Base-by-base conservation (phyloP, 352 stramenopile genomes). In the Pythium insidiosum region DNA sequence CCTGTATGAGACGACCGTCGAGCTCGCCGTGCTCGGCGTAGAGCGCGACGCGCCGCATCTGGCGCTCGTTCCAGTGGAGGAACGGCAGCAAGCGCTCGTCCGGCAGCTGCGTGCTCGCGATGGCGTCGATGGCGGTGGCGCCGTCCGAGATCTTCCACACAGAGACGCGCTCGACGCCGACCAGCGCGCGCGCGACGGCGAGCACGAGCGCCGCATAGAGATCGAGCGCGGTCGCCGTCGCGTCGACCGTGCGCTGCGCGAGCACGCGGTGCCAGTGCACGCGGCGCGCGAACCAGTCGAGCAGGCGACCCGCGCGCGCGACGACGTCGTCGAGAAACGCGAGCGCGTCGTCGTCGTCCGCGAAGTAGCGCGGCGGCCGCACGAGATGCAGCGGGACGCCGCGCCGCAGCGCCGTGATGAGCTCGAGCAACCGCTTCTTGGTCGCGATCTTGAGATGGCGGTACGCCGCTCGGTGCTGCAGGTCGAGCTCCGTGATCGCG, bases 31-130 rank as follows among this genome's bases (percentile, higher is more conserved):
- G 51, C 46, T 84, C 74, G 23, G 68, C 78, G 43, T 76, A 83
- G 2, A 92, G 39, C 9, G 55, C 38, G 4, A 89, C 43, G n/a
- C 74, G 71, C 31, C 73, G 84, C 16, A 88, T 77, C 22, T 76
- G 66, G 6, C 58, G 47, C 23, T 88, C 73, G 7, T 67, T 59
- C 55, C 64, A 79, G 15, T 76, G 47, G 2, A 77, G 15, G 41
- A 92, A 92, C 5, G 79, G 68, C 22, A 59, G 21, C 1, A 87
- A 21, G 9, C 79, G 62, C 46, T 92, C 76, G 0, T 73, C 68
- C 0, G 72, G 73, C 6, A 87, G 43, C 6, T 79, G 62, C 0
- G 70, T 84, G 15, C 60, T 66, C 15, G 69, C 71, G 5, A 91
- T 54, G 4, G 67, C 61, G 10, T 78, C 57, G 10, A 89, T 65